Conservation (phyloP, 148 eudicot species). For the Silene latifolia region DNA sequence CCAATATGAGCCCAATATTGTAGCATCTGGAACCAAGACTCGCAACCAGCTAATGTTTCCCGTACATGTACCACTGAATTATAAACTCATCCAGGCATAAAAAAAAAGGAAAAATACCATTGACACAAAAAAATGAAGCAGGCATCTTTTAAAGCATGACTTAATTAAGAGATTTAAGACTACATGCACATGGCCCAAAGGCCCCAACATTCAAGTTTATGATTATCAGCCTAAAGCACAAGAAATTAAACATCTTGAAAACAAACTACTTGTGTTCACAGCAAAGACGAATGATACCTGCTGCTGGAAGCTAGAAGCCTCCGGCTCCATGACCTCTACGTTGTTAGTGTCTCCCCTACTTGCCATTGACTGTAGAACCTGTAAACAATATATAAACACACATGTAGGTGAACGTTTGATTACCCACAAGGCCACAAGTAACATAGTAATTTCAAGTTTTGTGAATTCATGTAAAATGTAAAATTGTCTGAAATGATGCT, state of each 20-base stretch:
- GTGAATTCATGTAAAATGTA: too few species aligned
- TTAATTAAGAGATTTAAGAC: not conserved
- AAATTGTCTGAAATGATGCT: not conserved
- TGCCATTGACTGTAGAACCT: constrained; percentile 50
- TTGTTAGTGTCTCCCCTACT: constrained; percentile 59
- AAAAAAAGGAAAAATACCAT: not conserved
- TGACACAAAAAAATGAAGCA: not conserved
- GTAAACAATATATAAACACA: constrained; percentile 19
- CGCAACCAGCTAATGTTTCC: not conserved
- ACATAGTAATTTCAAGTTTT: not conserved
- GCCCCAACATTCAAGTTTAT: not conserved
- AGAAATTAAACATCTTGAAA: not conserved
- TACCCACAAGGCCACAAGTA: not conserved
- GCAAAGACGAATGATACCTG: constrained; percentile 44
- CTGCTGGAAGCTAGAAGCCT: constrained; percentile 65
- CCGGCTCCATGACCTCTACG: constrained; percentile 54
- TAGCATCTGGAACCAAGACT: not conserved
- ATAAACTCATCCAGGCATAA: not conserved
- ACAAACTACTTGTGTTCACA: not conserved
- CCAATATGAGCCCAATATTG: constrained; percentile 8
- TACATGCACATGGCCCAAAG: constrained; percentile 1
- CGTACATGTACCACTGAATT: not conserved
- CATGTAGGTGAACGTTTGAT: not conserved
- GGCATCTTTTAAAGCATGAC: not conserved
- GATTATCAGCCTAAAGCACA: not conserved